Conservation (phyloP, 2,329 filamentous ascomycete genomes). For the Pestalotiopsis sp. region DNA sequence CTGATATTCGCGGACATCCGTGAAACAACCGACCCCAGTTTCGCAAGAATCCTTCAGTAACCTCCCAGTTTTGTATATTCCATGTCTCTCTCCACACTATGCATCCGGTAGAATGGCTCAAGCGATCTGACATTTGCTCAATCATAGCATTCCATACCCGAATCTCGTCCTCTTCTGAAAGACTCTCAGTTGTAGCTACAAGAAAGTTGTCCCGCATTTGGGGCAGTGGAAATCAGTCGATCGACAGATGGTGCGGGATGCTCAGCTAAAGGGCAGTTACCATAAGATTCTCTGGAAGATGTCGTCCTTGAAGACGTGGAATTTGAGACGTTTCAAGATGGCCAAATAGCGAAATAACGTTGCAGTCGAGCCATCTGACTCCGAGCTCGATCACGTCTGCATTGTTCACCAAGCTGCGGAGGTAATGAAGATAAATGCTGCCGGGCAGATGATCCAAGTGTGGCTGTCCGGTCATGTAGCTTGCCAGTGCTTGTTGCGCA, state of each 20-base stretch:
- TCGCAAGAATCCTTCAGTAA: constrained; percentile 42
- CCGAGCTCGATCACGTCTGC: constrained; percentile 3
- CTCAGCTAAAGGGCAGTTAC: constrained; percentile 11
- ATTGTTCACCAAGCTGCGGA: constrained; percentile 13
- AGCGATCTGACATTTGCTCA: background rate
- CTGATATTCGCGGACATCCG: constrained; percentile 38
- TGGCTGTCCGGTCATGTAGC: constrained; percentile 6
- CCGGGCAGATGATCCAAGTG: constrained; percentile 7
- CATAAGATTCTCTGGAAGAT: background rate
- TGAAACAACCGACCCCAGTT: constrained; percentile 45
- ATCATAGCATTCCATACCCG: constrained; percentile 11
- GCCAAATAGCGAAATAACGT: background rate
- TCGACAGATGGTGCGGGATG: constrained; percentile 12
- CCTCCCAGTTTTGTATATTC: constrained; percentile 47
- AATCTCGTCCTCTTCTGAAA: constrained; percentile 11
- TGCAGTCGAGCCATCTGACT: constrained; percentile 11
- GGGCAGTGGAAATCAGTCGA: constrained; percentile 15
- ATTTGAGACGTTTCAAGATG: background rate
- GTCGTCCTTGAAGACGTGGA: background rate
- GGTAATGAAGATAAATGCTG: constrained; percentile 13
- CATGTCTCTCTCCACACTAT: constrained; percentile 12
- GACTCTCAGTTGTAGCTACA: background rate
- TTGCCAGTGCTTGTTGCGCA: constrained; percentile 10
- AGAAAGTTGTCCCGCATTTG: constrained; percentile 14
- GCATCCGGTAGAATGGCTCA: constrained; percentile 9